phyloP scores from a whole-genome alignment of 805 yeast genomes.

The Schwanniomyces yamadae region DNA sequence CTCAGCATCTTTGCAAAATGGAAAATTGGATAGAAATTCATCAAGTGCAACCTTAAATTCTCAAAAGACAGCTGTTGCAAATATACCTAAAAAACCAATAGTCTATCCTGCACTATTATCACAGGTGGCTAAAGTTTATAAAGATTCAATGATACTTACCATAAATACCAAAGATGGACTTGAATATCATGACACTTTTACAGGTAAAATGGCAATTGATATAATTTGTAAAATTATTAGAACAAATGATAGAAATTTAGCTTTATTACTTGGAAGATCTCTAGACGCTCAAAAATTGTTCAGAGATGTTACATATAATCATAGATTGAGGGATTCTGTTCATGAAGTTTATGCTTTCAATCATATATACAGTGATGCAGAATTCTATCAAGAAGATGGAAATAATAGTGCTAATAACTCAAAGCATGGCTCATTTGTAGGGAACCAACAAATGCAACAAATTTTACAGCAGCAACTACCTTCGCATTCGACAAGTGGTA shows the following conservation, averaged over 20 bases:
- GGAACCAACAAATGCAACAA: conserved; percentile 13
- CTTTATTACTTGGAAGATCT: conserved; percentile 83
- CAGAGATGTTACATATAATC: conserved; percentile 95
- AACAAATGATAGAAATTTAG: conserved; percentile 88
- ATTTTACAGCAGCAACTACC: conserved; percentile 18
- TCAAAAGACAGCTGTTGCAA: conserved; percentile 46
- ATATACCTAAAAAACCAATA: conserved; percentile 55
- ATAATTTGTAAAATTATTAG: conserved; percentile 80
- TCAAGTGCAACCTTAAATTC: conserved; percentile 28
- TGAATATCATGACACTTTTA: conserved; percentile 87
- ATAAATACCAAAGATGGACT: conserved; percentile 88
- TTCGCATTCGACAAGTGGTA: conserved; percentile 16
- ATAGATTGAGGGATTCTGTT: conserved; percentile 82
- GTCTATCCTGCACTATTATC: conserved; percentile 91
- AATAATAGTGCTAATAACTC: conserved; percentile 21
- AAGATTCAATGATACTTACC: conserved; percentile 65
- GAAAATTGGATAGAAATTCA: conserved; percentile 28
- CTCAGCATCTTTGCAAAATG: conserved; percentile 28
- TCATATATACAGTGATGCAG: conserved; percentile 49
- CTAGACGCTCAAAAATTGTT: conserved; percentile 92
- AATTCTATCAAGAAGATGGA: conserved; percentile 36
- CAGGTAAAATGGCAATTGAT: conserved; percentile 93
- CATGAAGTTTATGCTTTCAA: conserved; percentile 86
- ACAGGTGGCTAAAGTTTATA: conserved; percentile 75
- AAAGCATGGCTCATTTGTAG: conserved; percentile 29